These are phyloP conservation scores for Diddensiella caesifluorescens DNA, from an alignment of 805 yeast genomes.

Conservation along the genomic window DNA sequence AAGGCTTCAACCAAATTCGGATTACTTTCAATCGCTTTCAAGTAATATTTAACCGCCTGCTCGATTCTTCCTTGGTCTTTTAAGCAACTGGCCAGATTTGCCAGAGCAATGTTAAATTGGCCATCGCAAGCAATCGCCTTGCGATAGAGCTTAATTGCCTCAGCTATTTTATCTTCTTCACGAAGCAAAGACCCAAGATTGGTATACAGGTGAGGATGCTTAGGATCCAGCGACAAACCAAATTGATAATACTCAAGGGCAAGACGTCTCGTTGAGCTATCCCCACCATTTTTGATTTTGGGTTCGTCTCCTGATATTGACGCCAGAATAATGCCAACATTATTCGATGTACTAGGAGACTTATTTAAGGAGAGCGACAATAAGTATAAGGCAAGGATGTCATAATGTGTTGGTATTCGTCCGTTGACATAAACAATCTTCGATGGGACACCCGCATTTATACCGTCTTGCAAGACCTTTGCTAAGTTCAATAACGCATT, in stretches of 20 bases:
- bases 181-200: conserved; percentile 31
- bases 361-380: conserved; percentile 29
- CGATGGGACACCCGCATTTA: conserved; percentile 25
- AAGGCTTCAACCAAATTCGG: conserved; percentile 31
- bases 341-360: conserved; percentile 32
- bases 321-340: conserved; percentile 31
- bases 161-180: conserved; percentile 28
- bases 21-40: conserved; percentile 28
- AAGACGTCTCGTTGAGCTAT: conserved; percentile 14
- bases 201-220: conserved; percentile 33
- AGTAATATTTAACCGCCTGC: conserved; percentile 28
- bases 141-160: conserved; percentile 29
- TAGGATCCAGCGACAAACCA: conserved; percentile 29
- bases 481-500: conserved; percentile 32
- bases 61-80: conserved; percentile 30
- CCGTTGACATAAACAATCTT: conserved; percentile 24
- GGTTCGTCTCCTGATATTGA: conserved; percentile 10
- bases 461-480: conserved; percentile 31
- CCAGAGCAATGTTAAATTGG: conserved; percentile 29
- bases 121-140: conserved; percentile 30
- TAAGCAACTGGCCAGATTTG: conserved; percentile 31
- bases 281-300: background rate
- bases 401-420: conserved; percentile 24
- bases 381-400: conserved; percentile 28
- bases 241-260: conserved; percentile 29